These are phyloP conservation scores for Leccinum ponderosum DNA, from an alignment of 1,284 basidiomycete species.

Conservation along the genomic window DNA sequence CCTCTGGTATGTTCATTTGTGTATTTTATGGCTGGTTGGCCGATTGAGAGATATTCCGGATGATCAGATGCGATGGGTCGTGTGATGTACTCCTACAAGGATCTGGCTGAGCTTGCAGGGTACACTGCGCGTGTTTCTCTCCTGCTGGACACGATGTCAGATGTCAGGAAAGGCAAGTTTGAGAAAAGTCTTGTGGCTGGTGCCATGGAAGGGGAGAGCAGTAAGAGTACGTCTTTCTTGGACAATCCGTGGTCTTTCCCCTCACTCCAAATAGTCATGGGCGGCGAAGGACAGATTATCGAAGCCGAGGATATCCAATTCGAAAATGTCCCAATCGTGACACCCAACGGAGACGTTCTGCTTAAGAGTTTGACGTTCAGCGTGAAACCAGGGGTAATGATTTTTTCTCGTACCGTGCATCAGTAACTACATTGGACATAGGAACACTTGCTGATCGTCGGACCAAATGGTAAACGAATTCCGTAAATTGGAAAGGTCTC, in stretches of 20 bases:
- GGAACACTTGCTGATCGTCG: conserved; percentile 91
- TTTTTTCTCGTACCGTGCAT: conserved; percentile 13
- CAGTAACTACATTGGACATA: conserved; percentile 30
- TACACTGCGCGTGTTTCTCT: conserved; percentile 92
- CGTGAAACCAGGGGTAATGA: conserved; percentile 81
- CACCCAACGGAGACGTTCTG: conserved; percentile 93
- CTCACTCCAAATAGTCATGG: conserved; percentile 57
- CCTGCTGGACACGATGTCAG: conserved; percentile 90
- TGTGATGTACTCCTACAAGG: conserved; percentile 96
- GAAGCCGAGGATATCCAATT: conserved; percentile 91
- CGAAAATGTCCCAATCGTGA: conserved; percentile 92
- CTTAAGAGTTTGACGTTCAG: conserved; percentile 85
- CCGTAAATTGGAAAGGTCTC: conserved; percentile 1
- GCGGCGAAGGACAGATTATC: conserved; percentile 77
- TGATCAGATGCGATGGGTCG: conserved; percentile 74
- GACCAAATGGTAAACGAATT: conserved; percentile 74
- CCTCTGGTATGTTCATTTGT: conserved; percentile 51
- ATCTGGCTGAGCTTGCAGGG: conserved; percentile 93
- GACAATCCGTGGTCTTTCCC: neutral
- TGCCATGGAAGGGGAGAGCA: conserved; percentile 77
- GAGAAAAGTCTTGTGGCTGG: conserved; percentile 87
- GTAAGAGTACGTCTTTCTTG: conserved; percentile 56
- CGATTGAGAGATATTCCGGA: neutral
- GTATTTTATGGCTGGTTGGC: neutral
- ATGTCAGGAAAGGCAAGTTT: conserved; percentile 83